Evolutionary conservation across 495 filamentous ascomycete species (phyloP).

Genomic region (Tuber borchii): DNA sequence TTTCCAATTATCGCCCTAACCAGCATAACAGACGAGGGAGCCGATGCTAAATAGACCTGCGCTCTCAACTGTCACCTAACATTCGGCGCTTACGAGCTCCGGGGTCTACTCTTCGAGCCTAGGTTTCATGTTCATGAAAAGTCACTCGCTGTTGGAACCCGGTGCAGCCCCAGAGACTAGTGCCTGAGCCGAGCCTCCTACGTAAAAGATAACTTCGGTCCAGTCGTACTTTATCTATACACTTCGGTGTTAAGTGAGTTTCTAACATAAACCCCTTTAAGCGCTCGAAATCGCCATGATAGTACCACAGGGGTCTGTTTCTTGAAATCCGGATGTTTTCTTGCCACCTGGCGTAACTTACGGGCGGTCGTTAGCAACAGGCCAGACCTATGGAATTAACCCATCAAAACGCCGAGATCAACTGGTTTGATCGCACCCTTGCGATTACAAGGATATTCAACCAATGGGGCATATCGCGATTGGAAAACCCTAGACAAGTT

Average conservation of each 20-base stretch:
- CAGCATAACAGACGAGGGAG: not conserved
- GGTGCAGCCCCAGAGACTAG: not conserved
- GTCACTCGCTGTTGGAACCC: not conserved
- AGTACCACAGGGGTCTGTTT: not conserved
- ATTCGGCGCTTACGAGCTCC: not conserved
- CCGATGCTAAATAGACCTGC: not conserved
- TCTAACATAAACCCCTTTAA: not conserved
- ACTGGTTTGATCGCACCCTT: not conserved
- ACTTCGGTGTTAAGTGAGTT: not conserved
- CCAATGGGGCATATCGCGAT: not conserved
- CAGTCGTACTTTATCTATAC: not conserved
- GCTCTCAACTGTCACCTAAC: not conserved
- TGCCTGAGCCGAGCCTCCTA: not conserved
- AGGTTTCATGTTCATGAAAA: not conserved
- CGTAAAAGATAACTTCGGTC: not conserved
- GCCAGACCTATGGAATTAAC: not conserved
- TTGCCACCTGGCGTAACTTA: not conserved
- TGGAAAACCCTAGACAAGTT: not conserved
- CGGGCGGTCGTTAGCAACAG: not conserved
- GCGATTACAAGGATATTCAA: not conserved
- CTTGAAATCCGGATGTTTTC: not conserved
- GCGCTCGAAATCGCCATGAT: not conserved
- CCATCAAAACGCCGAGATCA: not conserved
- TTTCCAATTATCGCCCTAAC: not conserved
- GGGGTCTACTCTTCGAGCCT: not conserved